Base-by-base conservation (phyloP, 78 protist species). In the Dictyostelium capitatum region DNA sequence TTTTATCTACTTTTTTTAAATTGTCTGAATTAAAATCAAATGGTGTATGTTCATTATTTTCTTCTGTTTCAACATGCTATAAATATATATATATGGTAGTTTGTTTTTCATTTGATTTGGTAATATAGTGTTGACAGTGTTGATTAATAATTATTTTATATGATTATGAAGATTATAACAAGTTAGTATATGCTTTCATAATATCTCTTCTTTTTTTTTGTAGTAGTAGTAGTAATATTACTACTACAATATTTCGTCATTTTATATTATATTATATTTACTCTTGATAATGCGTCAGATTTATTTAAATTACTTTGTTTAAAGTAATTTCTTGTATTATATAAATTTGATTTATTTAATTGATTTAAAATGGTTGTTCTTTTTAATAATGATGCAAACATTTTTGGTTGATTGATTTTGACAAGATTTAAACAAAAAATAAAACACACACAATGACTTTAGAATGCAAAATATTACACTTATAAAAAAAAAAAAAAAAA, bases 11-110 rank as follows among this genome's bases (percentile, higher is more conserved):
- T 62, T 96, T 53, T 15, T 56, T 56, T 82, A 91, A 89, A 82
- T 84, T 95, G 65, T 96, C 98, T 14, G 53, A 62, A 2, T 95
- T 97, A 83, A 97, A 98, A 53, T 97, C 98, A 47, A 98, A 98
- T 65, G 95, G 95, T 46, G 97, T 96, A 78, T 95, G 81, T 50
- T 46, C 85, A 79, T 97, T 94, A 96, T 98, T 98, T 3, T 97
- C 77, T 23, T 82, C 91, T 4, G 97, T 91, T 90, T 98, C 97
- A n/a, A 89, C 79, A 91, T 98, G 99, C 98, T 97, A 80, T 11
- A 54, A 9, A 46, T 17, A 19, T 43, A 19, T 28, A 37, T 9
- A 23, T 17, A 28, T n/a, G n/a, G n/a, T n/a, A n/a, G n/a, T n/a
- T n/a, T n/a, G n/a, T n/a, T n/a, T n/a, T n/a, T n/a, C n/a, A n/a